Evolutionary conservation across 305 asterid genomes (phyloP), one percentile per base, ranked within the genome.

Genomic region (Petunia hybrid): DNA sequence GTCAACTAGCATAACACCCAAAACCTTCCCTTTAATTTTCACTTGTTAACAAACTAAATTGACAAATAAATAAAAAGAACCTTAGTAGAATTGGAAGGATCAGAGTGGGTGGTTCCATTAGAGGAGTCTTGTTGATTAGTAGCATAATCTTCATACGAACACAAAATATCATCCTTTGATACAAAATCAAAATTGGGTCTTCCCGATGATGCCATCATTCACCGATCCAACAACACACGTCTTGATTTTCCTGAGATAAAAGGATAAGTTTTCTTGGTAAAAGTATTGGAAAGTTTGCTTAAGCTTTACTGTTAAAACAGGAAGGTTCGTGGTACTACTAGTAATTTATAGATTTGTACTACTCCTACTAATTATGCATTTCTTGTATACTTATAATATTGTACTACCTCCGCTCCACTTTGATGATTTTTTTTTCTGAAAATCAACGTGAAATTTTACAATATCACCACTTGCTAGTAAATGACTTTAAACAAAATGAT

Each of bases 191-290:
- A 92, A 64, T 79, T 87, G 31, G 85, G 84, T 83, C 94, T 90
- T 9, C 93, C 95, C 80, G 91, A 57, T 22, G 97, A 85, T 68
- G 97, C 99, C 99, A 95, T 95, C 57, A 39, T 46, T 41, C 43
- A 64, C n/a, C 36, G 78, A 73, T 73, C 62, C 45, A 73, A 73
- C 35, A 70, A 0, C 62, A 48, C 48, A 62, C 35, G 78, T 73
- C 51, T 73, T 62, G 10, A 31, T 71, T 71, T 13, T 2, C 48
- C 46, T 71, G 12, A 10, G 57, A 53, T 9, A 53, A 53, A 53
- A 5, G 56, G 77, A 46, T 45, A 5, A 46, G 43, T 10, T 70
- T 70, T 70, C 59, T 45, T 45, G 59, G 60, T 70, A 70, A 9
- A 5, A 14, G 16, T 69, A 43, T 69, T 12, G 76, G 8, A 57